These are phyloP conservation scores for Vaccinium darrowii DNA, from an alignment of 148 eudicot genomes.

Conservation along the genomic window DNA sequence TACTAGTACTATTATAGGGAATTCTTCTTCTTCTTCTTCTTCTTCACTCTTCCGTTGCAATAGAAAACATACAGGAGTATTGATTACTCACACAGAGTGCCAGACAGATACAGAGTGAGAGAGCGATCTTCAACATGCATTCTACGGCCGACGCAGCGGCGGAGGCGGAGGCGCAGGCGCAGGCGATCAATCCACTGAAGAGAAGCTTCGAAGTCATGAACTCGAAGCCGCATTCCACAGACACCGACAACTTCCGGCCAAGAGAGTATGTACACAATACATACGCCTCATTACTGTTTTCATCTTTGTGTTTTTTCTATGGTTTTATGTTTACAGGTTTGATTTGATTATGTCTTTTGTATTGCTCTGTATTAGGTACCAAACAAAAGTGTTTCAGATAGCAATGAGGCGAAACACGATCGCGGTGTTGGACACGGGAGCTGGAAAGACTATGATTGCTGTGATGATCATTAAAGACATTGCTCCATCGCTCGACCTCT, in stretches of 20 bases:
- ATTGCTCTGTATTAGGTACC: slow-evolving; percentile 31
- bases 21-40: not conserved
- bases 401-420: slow-evolving; percentile 52
- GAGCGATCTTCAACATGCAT: not conserved
- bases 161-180: not conserved
- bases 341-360: not conserved
- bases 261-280: slow-evolving; percentile 14
- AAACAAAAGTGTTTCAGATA: slow-evolving; percentile 40
- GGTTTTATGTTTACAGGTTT: not conserved
- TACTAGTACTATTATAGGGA: no score
- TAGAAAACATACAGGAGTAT: not conserved
- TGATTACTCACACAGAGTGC: not conserved
- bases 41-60: not conserved
- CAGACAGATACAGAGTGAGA: not conserved
- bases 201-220: slow-evolving; percentile 22
- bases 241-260: slow-evolving; percentile 11
- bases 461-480: slow-evolving; percentile 49
- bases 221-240: not conserved
- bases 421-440: slow-evolving; percentile 51
- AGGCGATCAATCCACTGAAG: not conserved
- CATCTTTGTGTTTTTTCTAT: not conserved
- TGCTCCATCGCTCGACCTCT: slow-evolving; percentile 22
- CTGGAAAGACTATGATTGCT: slow-evolving; percentile 48
- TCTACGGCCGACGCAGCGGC: not conserved
- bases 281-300: not conserved